These are phyloP conservation scores for Aspergillus carlsbadensis DNA, from an alignment of 495 filamentous ascomycete genomes.

Conservation along the genomic window DNA sequence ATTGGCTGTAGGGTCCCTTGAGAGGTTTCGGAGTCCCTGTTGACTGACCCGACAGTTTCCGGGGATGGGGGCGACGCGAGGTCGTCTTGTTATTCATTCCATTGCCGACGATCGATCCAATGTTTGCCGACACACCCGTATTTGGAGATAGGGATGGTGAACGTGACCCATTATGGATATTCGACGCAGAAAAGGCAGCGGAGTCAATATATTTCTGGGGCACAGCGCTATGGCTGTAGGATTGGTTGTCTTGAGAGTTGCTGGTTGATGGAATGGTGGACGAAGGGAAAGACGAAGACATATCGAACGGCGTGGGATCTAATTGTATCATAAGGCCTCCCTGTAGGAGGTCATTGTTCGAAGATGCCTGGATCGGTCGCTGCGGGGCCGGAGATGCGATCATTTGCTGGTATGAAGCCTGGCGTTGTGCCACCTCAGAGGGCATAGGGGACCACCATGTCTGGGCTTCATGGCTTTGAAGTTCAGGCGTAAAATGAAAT, in stretches of 20 bases:
- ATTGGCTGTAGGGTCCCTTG: conserved; percentile 20
- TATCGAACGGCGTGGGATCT: conserved; percentile 36
- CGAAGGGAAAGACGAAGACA: conserved; percentile 33
- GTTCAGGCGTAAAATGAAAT: conserved; percentile 42
- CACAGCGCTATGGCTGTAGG: conserved; percentile 23
- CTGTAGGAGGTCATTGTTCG: conserved; percentile 40
- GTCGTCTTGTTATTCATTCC: conserved; percentile 21
- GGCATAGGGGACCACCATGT: conserved; percentile 47
- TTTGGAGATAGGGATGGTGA: conserved; percentile 44
- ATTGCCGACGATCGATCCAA: conserved; percentile 18
- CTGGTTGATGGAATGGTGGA: conserved; percentile 26
- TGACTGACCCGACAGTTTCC: conserved; percentile 40
- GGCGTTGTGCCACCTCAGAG: conserved; percentile 36
- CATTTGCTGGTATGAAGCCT: conserved; percentile 37
- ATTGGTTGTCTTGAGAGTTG: conserved; percentile 15
- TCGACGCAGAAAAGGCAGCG: conserved; percentile 28
- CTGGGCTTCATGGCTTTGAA: conserved; percentile 38
- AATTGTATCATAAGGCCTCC: conserved; percentile 50
- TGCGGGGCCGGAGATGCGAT: conserved; percentile 36
- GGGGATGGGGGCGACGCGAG: conserved; percentile 33
- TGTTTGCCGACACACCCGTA: conserved; percentile 29
- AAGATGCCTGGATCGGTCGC: conserved; percentile 29
- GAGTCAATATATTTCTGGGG: conserved; percentile 31
- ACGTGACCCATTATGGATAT: conserved; percentile 28
- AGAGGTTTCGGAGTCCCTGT: conserved; percentile 36